phyloP scores from a whole-genome alignment of 106 monocot genomes.

The Triglochin maritima region DNA sequence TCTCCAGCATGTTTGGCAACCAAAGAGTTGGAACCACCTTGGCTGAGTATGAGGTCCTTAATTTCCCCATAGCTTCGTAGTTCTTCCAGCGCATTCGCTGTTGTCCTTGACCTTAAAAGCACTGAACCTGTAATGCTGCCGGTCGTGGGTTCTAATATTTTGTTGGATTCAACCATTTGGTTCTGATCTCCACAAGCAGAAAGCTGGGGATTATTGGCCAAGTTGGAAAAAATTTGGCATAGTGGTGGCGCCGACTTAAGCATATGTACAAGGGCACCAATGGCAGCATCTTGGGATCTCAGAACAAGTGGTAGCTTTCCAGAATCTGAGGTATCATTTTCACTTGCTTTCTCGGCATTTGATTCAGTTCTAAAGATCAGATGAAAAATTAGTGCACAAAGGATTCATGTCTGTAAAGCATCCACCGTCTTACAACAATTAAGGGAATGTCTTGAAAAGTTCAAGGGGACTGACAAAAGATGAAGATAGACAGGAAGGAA shows the following conservation, averaged over 20 bases:
- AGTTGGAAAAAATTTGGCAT: slow-evolving; percentile 16
- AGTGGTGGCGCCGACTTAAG: slow-evolving; percentile 55
- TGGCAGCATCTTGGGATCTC: slow-evolving; percentile 60
- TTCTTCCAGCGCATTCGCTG: slow-evolving; percentile 59
- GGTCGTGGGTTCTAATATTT: slow-evolving; percentile 1
- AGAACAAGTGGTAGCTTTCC: slow-evolving; percentile 11
- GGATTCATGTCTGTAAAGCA: no score
- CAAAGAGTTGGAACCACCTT: slow-evolving; percentile 13
- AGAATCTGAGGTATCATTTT: slow-evolving; percentile 12
- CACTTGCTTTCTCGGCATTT: slow-evolving; percentile 13
- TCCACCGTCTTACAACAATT: no score
- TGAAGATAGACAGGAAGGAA: no score
- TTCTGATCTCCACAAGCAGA: slow-evolving; percentile 4
- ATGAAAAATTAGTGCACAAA: not conserved
- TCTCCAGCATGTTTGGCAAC: slow-evolving; percentile 2
- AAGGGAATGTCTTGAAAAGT: not conserved
- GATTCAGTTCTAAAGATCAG: slow-evolving; percentile 21
- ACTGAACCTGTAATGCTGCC: slow-evolving; percentile 20
- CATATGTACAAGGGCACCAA: slow-evolving; percentile 59
- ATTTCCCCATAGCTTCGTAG: slow-evolving; percentile 43
- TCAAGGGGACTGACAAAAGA: not conserved
- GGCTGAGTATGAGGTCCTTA: slow-evolving; percentile 41
- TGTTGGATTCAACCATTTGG: slow-evolving; percentile 1
- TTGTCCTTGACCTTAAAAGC: slow-evolving; percentile 42
- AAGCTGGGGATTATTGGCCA: slow-evolving; percentile 1